Evolutionary conservation across 2,329 filamentous ascomycete species (phyloP).

Genomic region (Fusarium bulbicola): DNA sequence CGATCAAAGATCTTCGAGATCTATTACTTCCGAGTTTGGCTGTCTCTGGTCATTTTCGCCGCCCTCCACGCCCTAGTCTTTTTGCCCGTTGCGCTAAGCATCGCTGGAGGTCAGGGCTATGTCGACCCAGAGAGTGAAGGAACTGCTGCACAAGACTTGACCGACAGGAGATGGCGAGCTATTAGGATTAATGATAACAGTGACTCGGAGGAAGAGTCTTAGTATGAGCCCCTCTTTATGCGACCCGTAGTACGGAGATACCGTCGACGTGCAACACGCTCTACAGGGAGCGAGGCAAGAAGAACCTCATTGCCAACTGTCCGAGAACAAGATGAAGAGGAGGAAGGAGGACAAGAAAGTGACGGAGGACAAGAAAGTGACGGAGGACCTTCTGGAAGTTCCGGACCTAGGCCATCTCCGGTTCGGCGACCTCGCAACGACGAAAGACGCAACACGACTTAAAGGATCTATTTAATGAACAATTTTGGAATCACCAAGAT

Average conservation of each 20-base stretch:
- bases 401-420: neutral
- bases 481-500: neutral
- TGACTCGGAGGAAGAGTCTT: slow-evolving; percentile 76
- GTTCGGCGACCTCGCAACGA: neutral
- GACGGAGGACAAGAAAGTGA: neutral
- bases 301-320: neutral
- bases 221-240: slow-evolving; percentile 30
- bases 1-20: slow-evolving; percentile 99
- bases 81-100: slow-evolving; percentile 86
- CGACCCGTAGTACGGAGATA: neutral
- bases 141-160: slow-evolving; percentile 88
- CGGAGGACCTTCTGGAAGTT: neutral
- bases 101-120: slow-evolving; percentile 88
- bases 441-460: neutral
- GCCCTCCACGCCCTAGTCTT: slow-evolving; percentile 90
- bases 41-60: slow-evolving; percentile 89
- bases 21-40: slow-evolving; percentile 98
- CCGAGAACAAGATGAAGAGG: neutral
- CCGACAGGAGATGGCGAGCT: slow-evolving; percentile 79
- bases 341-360: neutral
- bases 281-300: neutral
- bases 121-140: slow-evolving; percentile 87
- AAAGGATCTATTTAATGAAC: neutral
- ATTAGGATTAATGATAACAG: slow-evolving; percentile 78
- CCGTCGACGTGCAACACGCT: neutral